Evolutionary conservation across 2,329 filamentous ascomycete genomes (phyloP), one percentile per base, ranked within the genome.

Genomic region (Microsporum ferrugineum): DNA sequence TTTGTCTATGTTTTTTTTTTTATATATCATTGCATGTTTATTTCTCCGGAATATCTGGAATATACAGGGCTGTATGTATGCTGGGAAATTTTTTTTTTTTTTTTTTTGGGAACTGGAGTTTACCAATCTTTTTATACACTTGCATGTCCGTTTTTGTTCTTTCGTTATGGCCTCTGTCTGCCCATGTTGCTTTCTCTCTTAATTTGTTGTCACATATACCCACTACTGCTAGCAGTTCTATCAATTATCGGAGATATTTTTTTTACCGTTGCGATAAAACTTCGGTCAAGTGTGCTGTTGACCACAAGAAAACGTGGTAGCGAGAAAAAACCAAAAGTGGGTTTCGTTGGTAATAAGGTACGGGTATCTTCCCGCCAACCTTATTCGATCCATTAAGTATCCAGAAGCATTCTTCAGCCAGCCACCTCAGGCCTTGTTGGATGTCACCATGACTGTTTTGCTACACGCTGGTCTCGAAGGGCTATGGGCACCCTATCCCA

Each of bases 401-500:
- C 43, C 43, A 47, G 17, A 8, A 10, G 17, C 23, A 8, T 6
- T 3, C 43, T 27, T 12, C 43, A 47, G 43, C 43, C 23, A 10
- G 43, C 43, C 43, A 29, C 6, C 8, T 5, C 4, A 7, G n/a
- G 17, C 6, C 23, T 27, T 29, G 17, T n/a, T 45, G 34, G 34
- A 36, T 45, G n/a, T 8, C 17, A 29, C 23, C 43, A 47, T 47
- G 10, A 23, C 23, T 12, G n/a, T 47, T 23, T 23, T 23, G 17
- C 23, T 47, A 29, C 7, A 23, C 43, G 43, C 23, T 23, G 1
- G 2, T 23, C 5, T 36, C 34, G 34, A 36, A 36, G 10, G 5
- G 10, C 34, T 36, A 10, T 36, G 68, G 67, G 17, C 17, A 23
- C 17, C 17, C 0, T 63, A 60, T 8, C 69, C 66, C 61, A 71